These are phyloP conservation scores for Castanospermum australe DNA, from an alignment of 306 rosid species.

Conservation along the genomic window DNA sequence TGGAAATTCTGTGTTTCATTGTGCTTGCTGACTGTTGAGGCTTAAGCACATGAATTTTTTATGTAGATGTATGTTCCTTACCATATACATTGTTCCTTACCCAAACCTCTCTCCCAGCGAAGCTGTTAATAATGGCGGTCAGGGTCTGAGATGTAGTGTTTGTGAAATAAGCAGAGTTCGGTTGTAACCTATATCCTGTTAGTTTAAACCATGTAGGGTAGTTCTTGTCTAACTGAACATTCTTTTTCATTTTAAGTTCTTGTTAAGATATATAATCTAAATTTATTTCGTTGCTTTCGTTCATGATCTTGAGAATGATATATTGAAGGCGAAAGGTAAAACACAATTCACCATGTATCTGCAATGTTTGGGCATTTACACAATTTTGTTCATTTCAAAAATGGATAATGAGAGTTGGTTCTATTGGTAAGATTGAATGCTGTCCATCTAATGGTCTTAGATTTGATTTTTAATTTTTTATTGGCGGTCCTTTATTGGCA, in stretches of 20 bases:
- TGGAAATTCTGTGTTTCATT: slow-evolving; percentile 73
- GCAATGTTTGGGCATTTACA: too few relatives aligned
- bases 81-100: slow-evolving; percentile 12
- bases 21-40: slow-evolving; percentile 64
- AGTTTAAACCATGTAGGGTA: not conserved
- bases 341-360: too few relatives aligned
- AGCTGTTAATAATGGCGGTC: slow-evolving; percentile 24
- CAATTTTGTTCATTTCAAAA: too few relatives aligned
- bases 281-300: too few relatives aligned
- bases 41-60: slow-evolving; percentile 28
- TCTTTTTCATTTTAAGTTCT: slow-evolving; percentile 12
- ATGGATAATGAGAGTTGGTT: too few relatives aligned
- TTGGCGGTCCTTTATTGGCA: too few relatives aligned
- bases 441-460: too few relatives aligned
- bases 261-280: slow-evolving; percentile 18
- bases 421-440: too few relatives aligned
- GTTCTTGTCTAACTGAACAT: slow-evolving; percentile 8
- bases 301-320: too few relatives aligned
- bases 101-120: slow-evolving; percentile 32
- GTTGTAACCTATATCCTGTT: slow-evolving; percentile 22
- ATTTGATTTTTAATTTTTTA: too few relatives aligned
- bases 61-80: slow-evolving; percentile 36
- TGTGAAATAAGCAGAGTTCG: slow-evolving; percentile 12
- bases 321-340: too few relatives aligned
- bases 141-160: slow-evolving; percentile 17